These are phyloP conservation scores for Penicillium verrucosum DNA, from an alignment of 2,329 filamentous ascomycete species.

Conservation along the genomic window DNA sequence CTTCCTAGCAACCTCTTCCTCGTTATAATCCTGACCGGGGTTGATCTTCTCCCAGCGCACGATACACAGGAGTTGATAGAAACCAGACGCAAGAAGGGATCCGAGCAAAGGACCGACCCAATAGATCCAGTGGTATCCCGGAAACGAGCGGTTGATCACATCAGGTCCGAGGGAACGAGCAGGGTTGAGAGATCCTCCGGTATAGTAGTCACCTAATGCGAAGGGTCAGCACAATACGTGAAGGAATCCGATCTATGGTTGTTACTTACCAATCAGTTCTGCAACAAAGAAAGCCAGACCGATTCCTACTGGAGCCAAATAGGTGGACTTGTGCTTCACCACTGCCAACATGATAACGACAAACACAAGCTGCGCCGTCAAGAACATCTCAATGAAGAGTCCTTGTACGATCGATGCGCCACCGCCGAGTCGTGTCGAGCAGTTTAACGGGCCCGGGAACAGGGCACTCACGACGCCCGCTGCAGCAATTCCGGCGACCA, in stretches of 20 bases:
- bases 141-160: conserved; percentile 45
- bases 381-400: conserved; percentile 65
- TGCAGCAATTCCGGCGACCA: conserved; percentile 58
- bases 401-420: conserved; percentile 55
- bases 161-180: conserved; percentile 49
- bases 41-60: conserved; percentile 46
- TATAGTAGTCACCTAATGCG: conserved; percentile 45
- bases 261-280: conserved; percentile 46
- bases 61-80: conserved; percentile 49
- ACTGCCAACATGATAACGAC: conserved; percentile 67
- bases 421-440: conserved; percentile 55
- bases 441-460: conserved; percentile 56
- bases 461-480: conserved; percentile 57
- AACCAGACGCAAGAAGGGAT: conserved; percentile 47
- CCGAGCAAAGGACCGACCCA: conserved; percentile 49
- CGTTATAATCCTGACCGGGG: conserved; percentile 56
- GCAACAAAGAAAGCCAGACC: conserved; percentile 67
- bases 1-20: conserved; percentile 26
- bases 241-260: no score
- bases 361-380: conserved; percentile 62
- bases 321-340: conserved; percentile 71
- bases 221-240: not conserved
- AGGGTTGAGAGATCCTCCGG: conserved; percentile 49
- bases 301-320: conserved; percentile 68
- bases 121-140: conserved; percentile 51